Conservation (phyloP, 2,329 filamentous ascomycete genomes). For the Nigrospora sphaerica region DNA sequence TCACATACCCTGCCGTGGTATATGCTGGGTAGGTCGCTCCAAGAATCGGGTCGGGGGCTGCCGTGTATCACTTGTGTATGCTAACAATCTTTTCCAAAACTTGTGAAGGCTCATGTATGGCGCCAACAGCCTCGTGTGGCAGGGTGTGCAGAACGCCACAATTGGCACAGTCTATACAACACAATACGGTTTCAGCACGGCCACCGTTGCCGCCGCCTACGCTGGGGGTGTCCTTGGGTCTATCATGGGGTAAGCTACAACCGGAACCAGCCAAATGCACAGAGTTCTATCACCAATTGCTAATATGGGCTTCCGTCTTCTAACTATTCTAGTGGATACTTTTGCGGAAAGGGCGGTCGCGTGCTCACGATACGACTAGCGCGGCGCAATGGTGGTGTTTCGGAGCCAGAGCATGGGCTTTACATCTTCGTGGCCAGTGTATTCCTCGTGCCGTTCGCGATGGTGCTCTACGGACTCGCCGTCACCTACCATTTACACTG, state of each 20-base stretch:
- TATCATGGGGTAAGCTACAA: slow-evolving; percentile 11
- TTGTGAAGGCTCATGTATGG: slow-evolving; percentile 19
- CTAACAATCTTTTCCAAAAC: not conserved
- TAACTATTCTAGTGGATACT: slow-evolving; percentile 12
- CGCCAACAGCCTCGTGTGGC: slow-evolving; percentile 24
- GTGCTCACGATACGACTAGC: slow-evolving; percentile 11
- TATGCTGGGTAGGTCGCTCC: slow-evolving; percentile 25
- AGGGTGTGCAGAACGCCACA: slow-evolving; percentile 21
- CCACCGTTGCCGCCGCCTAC: slow-evolving; percentile 18
- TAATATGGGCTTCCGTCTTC: not conserved
- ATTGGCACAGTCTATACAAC: slow-evolving; percentile 22
- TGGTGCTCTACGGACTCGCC: slow-evolving; percentile 10
- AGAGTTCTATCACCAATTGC: not conserved
- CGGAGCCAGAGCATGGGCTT: slow-evolving; percentile 13
- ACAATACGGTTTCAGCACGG: slow-evolving; percentile 20
- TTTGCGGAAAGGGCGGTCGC: slow-evolving; percentile 25
- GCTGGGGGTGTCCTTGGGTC: slow-evolving; percentile 11
- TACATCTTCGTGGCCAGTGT: slow-evolving; percentile 10
- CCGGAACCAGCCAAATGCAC: slow-evolving; percentile 7
- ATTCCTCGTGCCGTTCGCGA: slow-evolving; percentile 10
- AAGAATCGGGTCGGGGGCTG: too few relatives aligned
- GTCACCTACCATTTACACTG: slow-evolving; percentile 22
- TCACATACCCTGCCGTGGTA: slow-evolving; percentile 22
- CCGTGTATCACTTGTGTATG: not conserved
- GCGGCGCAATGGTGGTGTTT: slow-evolving; percentile 13